Percentiles rank a stretch among this genome's conserved stretches.
These are phyloP conservation scores for Trametes meyenii DNA, from an alignment of 768 basidiomycete genomes.

Conservation along the genomic window DNA sequence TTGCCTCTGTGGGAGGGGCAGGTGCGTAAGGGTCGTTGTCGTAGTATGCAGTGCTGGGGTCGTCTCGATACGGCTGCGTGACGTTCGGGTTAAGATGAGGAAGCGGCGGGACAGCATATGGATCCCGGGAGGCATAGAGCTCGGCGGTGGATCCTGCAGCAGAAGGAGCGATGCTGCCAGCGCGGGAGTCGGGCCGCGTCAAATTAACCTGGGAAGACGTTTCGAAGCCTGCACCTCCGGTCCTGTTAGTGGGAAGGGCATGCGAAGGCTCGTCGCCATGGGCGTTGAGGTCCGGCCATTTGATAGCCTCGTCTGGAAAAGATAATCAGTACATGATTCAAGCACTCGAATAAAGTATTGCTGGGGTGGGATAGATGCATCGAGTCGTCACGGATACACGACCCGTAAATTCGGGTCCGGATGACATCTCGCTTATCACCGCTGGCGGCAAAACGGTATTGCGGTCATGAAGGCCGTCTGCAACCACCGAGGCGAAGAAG, in stretches of 20 bases:
- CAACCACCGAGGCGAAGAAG: background rate
- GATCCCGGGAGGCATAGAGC: slow-evolving; percentile 51
- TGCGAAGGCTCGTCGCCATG: slow-evolving; percentile 44
- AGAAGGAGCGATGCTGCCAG: slow-evolving; percentile 50
- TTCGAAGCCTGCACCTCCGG: slow-evolving; percentile 76
- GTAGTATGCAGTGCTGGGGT: slow-evolving; percentile 56
- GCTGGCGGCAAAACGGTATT: background rate
- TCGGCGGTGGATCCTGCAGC: slow-evolving; percentile 46
- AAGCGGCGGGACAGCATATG: slow-evolving; percentile 82
- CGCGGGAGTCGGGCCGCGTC: slow-evolving; percentile 49
- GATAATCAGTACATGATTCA: slow-evolving; percentile 1
- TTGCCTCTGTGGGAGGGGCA: slow-evolving; percentile 73
- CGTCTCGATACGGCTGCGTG: slow-evolving; percentile 68
- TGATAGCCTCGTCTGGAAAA: slow-evolving; percentile 74
- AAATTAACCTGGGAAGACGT: slow-evolving; percentile 62
- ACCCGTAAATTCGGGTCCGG: slow-evolving; percentile 17
- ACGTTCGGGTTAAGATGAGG: slow-evolving; percentile 76
- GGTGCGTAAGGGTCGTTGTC: slow-evolving; percentile 78
- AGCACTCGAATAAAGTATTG: background rate
- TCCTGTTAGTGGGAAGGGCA: slow-evolving; percentile 67
- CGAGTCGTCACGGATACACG: slow-evolving; percentile 2
- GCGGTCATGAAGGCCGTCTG: background rate
- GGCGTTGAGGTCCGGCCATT: slow-evolving; percentile 86
- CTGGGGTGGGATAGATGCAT: background rate
- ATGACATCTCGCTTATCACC: slow-evolving; percentile 1